phyloP scores from a whole-genome alignment of 805 yeast species.

The Metahyphopichia silvanorum region DNA sequence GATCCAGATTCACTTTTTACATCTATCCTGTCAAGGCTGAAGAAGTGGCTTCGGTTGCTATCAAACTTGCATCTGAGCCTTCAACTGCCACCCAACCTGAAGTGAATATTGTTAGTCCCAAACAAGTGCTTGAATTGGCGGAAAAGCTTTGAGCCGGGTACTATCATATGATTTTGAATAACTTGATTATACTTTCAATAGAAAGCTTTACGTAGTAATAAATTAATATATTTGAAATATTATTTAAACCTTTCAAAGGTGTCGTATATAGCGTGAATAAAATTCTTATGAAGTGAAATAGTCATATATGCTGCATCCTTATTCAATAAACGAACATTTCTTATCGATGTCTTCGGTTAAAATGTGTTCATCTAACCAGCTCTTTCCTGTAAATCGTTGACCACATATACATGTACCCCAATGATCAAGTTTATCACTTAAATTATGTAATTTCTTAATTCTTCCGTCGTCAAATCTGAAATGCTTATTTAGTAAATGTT shows the following conservation, averaged over 20 bases:
- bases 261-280: too few relatives aligned
- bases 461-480: slow-evolving; percentile 50
- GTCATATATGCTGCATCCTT: too few relatives aligned
- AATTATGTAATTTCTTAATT: slow-evolving; percentile 44
- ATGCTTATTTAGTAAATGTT: slow-evolving; percentile 60
- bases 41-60: slow-evolving; percentile 62
- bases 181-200: too few relatives aligned
- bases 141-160: not conserved
- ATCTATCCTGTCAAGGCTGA: slow-evolving; percentile 52
- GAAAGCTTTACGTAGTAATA: too few relatives aligned
- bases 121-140: slow-evolving; percentile 18
- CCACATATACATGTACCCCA: slow-evolving; percentile 52
- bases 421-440: slow-evolving; percentile 49
- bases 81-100: slow-evolving; percentile 11
- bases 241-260: too few relatives aligned
- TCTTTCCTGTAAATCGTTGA: slow-evolving; percentile 24
- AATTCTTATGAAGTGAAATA: too few relatives aligned
- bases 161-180: too few relatives aligned
- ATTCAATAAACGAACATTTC: slow-evolving; percentile 17
- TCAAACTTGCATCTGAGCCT: slow-evolving; percentile 31
- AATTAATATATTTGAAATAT: too few relatives aligned
- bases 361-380: slow-evolving; percentile 37
- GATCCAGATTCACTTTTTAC: slow-evolving; percentile 4
- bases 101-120: slow-evolving; percentile 18
- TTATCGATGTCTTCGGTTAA: slow-evolving; percentile 17